phyloP scores from a whole-genome alignment of 1,139 yeast species.

The Scheffersomyces lignicola region DNA sequence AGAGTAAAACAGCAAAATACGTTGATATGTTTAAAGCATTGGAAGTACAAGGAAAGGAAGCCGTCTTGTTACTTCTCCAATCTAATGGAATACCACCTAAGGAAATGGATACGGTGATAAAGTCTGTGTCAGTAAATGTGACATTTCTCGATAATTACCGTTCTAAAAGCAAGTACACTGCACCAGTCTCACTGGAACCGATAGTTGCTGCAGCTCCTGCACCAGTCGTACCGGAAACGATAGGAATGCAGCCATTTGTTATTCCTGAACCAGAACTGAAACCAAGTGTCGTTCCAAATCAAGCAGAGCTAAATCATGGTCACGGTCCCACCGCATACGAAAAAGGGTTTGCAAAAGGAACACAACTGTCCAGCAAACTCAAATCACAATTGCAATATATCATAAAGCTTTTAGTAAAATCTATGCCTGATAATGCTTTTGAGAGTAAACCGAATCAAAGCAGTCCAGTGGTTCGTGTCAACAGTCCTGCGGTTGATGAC shows the following conservation, averaged over 20 bases:
- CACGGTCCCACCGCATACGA: slow-evolving; percentile 35
- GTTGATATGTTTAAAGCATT: slow-evolving; percentile 41
- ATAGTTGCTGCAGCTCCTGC: slow-evolving; percentile 1
- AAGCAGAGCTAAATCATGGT: slow-evolving; percentile 18
- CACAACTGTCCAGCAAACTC: slow-evolving; percentile 27
- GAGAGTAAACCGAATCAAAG: neutral
- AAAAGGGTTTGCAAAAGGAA: slow-evolving; percentile 36
- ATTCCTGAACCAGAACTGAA: slow-evolving; percentile 12
- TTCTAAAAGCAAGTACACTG: slow-evolving; percentile 4
- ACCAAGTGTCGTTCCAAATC: neutral
- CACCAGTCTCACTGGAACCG: neutral
- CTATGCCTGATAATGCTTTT: slow-evolving; percentile 6
- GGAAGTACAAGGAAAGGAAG: slow-evolving; percentile 39
- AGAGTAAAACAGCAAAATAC: slow-evolving; percentile 48
- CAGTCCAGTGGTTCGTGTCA: neutral
- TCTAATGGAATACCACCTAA: slow-evolving; percentile 23
- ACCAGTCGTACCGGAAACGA: slow-evolving; percentile 8
- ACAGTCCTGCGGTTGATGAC: slow-evolving; percentile 27
- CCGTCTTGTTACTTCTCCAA: slow-evolving; percentile 26
- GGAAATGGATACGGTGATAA: slow-evolving; percentile 20
- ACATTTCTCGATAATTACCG: slow-evolving; percentile 24
- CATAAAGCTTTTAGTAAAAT: slow-evolving; percentile 9
- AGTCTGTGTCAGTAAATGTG: slow-evolving; percentile 29
- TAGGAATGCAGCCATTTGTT: slow-evolving; percentile 32
- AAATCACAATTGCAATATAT: slow-evolving; percentile 21